These are phyloP conservation scores for Chimonanthus praecox DNA, from an alignment of 164 flowering plant species.

Conservation along the genomic window DNA sequence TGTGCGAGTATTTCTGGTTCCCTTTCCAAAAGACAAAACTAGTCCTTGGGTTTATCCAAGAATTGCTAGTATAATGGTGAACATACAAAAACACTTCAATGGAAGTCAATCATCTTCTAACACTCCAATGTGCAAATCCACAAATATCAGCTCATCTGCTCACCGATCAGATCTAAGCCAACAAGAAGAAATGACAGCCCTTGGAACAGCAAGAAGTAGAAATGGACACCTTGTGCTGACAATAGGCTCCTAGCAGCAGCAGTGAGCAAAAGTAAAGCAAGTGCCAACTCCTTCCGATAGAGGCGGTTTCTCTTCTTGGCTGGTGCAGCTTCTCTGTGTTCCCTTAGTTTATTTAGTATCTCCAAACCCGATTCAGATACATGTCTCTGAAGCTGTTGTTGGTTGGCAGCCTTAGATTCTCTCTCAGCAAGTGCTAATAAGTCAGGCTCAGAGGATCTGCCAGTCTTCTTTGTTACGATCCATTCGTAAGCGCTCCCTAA, in stretches of 20 bases:
- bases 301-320: conserved; percentile 51
- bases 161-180: conserved; percentile 90
- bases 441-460: conserved; percentile 90
- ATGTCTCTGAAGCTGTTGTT: conserved; percentile 33
- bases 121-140: too few relatives aligned
- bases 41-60: too few relatives aligned
- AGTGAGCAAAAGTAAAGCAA: conserved; percentile 71
- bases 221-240: conserved; percentile 91
- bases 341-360: conserved; percentile 48
- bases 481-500: conserved; percentile 87
- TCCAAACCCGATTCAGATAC: conserved; percentile 72
- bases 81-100: too few relatives aligned
- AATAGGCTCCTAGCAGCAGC: conserved; percentile 83
- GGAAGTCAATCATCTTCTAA: too few relatives aligned
- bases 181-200: conserved; percentile 78
- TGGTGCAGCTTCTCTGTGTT: conserved; percentile 32
- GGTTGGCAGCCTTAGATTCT: conserved; percentile 38
- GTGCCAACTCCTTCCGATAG: conserved; percentile 79
- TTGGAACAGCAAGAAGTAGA: conserved; percentile 86
- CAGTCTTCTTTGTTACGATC: conserved; percentile 85
- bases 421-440: conserved; percentile 62
- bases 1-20: too few relatives aligned
- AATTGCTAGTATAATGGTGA: too few relatives aligned
- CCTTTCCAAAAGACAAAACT: too few relatives aligned
- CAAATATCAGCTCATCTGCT: conserved; percentile 63